phyloP scores from a whole-genome alignment of 345 rosid species.

The Rhodomyrtus tomentosa region DNA sequence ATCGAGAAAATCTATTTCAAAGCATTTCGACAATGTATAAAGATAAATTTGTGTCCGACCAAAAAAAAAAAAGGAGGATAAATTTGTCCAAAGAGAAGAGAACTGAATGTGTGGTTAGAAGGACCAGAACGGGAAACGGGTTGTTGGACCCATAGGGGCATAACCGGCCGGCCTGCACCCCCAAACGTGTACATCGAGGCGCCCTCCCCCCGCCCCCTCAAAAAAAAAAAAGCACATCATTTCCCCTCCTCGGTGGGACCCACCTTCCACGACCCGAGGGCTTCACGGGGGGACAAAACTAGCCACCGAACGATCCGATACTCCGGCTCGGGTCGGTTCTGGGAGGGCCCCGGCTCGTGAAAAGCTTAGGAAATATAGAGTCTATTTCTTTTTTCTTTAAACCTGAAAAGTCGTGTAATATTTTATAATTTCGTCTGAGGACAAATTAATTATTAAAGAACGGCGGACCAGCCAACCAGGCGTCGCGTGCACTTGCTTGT shows the following conservation, averaged over 20 bases:
- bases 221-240: neutral
- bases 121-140: conserved; percentile 25
- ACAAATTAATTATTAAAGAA: neutral
- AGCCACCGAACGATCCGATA: neutral
- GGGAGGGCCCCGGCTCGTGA: conserved; percentile 22
- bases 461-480: conserved; percentile 44
- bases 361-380: neutral
- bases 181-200: conserved; percentile 16
- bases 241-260: conserved; percentile 18
- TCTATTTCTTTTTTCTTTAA: neutral
- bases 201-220: neutral
- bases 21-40: neutral
- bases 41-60: neutral
- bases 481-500: conserved; percentile 35
- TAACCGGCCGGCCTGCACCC: conserved; percentile 46
- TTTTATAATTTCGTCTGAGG: neutral
- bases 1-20: neutral
- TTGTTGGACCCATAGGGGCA: conserved; percentile 28
- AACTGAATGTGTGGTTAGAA: neutral
- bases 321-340: conserved; percentile 18
- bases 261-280: conserved; percentile 18
- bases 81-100: neutral
- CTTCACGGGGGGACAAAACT: neutral
- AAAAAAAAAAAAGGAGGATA: neutral
- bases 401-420: neutral